Percentiles rank a stretch among this genome's conserved stretches.
phyloP scores from a whole-genome alignment of 495 filamentous ascomycete species.

The Staphylotrichum tortipilum region DNA sequence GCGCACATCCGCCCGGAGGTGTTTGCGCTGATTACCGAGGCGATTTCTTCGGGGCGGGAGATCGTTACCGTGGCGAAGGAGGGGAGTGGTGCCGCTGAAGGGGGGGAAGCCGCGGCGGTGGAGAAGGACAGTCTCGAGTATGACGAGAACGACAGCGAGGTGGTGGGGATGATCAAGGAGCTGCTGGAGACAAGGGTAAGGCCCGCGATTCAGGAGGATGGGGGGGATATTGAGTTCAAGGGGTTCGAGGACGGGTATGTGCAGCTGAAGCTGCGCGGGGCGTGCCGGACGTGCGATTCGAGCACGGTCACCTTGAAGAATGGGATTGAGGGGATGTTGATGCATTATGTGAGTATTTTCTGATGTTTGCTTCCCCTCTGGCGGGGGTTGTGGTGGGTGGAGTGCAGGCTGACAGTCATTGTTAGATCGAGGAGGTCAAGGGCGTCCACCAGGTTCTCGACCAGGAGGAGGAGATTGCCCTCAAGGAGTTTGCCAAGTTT shows the following conservation, averaged over 20 bases:
- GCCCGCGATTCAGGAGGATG: constrained; percentile 93
- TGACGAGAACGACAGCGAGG: constrained; percentile 82
- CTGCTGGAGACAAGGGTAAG: constrained; percentile 91
- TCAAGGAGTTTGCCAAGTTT: constrained; percentile 88
- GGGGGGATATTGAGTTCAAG: constrained; percentile 89
- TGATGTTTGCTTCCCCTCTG: constrained; percentile 8
- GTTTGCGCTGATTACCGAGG: constrained; percentile 88
- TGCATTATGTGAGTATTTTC: constrained; percentile 59
- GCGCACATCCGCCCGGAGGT: constrained; percentile 91
- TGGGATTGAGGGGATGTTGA: constrained; percentile 95
- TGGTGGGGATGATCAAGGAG: constrained; percentile 97
- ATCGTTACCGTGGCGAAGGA: constrained; percentile 61
- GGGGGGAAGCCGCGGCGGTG: constrained; percentile 14
- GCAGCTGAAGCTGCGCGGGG: constrained; percentile 77
- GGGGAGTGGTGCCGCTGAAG: constrained; percentile 23
- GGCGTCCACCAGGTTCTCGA: constrained; percentile 87
- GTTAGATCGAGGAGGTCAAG: constrained; percentile 88
- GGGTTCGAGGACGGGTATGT: constrained; percentile 86
- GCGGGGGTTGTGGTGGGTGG: background rate
- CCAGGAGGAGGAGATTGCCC: constrained; percentile 81
- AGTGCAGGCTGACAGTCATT: constrained; percentile 4
- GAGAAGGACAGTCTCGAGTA: constrained; percentile 65
- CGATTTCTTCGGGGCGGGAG: constrained; percentile 69
- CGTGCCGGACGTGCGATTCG: constrained; percentile 90
- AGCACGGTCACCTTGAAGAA: constrained; percentile 93